Percentiles rank a stretch among this genome's conserved stretches.
Evolutionary conservation across 2,329 filamentous ascomycete genomes (phyloP).

Genomic region (Ophiostoma ips): DNA sequence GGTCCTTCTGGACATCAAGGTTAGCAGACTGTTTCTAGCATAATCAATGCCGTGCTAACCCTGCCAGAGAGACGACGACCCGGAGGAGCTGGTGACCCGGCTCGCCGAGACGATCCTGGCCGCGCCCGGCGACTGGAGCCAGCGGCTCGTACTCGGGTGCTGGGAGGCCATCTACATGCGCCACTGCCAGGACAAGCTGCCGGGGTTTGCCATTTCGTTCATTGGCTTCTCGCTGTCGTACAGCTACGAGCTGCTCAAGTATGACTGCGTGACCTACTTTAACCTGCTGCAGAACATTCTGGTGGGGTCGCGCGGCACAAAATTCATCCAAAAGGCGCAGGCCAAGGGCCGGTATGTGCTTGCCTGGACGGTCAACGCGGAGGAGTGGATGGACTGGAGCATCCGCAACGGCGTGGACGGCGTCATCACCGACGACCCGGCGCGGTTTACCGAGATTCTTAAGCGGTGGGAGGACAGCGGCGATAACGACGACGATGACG

Average conservation of each 20-base stretch:
- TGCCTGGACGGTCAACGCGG: slow-evolving; percentile 79
- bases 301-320: slow-evolving; percentile 49
- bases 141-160: slow-evolving; percentile 64
- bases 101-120: slow-evolving; percentile 50
- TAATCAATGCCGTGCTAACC: too few species aligned
- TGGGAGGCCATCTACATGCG: slow-evolving; percentile 68
- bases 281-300: slow-evolving; percentile 61
- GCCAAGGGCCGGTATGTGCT: slow-evolving; percentile 46
- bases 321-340: slow-evolving; percentile 51
- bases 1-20: slow-evolving; percentile 77
- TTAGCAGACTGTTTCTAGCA: too few species aligned
- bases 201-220: slow-evolving; percentile 48
- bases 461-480: slow-evolving; percentile 15
- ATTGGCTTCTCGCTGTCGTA: slow-evolving; percentile 55
- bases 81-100: slow-evolving; percentile 54
- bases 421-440: slow-evolving; percentile 75
- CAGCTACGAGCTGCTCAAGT: slow-evolving; percentile 53
- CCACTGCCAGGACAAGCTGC: slow-evolving; percentile 46
- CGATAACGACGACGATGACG: neutral
- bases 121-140: slow-evolving; percentile 48
- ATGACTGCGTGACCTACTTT: slow-evolving; percentile 50
- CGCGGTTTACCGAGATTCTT: slow-evolving; percentile 49
- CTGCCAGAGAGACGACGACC: slow-evolving; percentile 45
- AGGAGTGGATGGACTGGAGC: slow-evolving; percentile 68
- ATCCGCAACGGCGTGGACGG: slow-evolving; percentile 55